Base-by-base conservation (phyloP, 768 basidiomycete genomes). In the Xerocomus spinulosus region DNA sequence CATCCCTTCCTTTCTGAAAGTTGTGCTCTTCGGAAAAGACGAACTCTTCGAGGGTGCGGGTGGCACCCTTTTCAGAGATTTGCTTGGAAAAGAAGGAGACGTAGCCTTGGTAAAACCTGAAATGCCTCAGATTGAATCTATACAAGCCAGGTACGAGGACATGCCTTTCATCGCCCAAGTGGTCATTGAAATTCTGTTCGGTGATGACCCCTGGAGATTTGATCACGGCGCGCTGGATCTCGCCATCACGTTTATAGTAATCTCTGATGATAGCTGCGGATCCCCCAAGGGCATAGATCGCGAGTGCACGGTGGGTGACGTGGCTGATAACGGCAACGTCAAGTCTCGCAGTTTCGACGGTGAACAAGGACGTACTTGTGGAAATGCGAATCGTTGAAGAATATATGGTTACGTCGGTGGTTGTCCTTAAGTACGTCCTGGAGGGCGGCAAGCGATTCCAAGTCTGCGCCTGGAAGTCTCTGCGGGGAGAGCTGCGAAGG, bases 331-430 rank as follows among this genome's bases (percentile, higher is more conserved):
- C n/a, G 24, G 43, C 24, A 23, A 9, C 2, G 1, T 39, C n/a
- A 30, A 13, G 10, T 9, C 4, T 21, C 15, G 2, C 8, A 14
- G 1, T n/a, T 5, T 9, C 25, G 1, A 25, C 18, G 13, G 15
- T 10, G 18, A 42, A 17, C 8, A 13, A 1, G 9, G 14, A 61
- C 72, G 12, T 50, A 80, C 80, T 81, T 81, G 67, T 81, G 80
- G 48, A 76, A 75, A 0, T 66, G 52, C 25, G 37, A 49, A 17
- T 75, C 56, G 44, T 79, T 74, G 57, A 74, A 72, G 60, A 75
- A 82, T 10, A 74, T 68, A 44, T 82, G 79, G 58, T 69, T 67
- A 39, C 64, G 70, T 24, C 63, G 59, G 40, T 80, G 73, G 46
- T 78, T 78, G 4, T 80, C 76, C 49, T 72, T 74, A 40, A 82